Conservation (phyloP, 345 rosid species). For the Corchorus capsularis region DNA sequence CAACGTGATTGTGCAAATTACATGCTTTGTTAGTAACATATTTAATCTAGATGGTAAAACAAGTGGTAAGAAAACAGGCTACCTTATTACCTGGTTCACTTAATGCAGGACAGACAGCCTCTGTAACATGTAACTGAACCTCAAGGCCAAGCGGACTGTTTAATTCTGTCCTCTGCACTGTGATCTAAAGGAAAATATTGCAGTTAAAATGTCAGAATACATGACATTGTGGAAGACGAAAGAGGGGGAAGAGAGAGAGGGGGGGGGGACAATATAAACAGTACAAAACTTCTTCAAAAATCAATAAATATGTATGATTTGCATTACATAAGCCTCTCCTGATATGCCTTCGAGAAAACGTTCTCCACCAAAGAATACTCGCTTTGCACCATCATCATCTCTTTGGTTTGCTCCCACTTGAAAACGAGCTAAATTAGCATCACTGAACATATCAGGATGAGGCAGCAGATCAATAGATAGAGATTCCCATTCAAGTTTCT, state of each 20-base stretch:
- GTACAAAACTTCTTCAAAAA: conserved; percentile 20
- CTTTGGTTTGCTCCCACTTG: conserved; percentile 64
- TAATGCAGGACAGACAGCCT: conserved; percentile 96
- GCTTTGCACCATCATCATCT: conserved; percentile 98
- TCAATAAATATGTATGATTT: conserved; percentile 24
- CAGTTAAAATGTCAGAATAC: conserved; percentile 26
- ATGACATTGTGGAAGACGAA: conserved; percentile 2
- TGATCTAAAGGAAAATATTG: conserved; percentile 59
- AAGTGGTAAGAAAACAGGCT: neutral
- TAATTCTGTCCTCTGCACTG: conserved; percentile 89
- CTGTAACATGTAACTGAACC: conserved; percentile 92
- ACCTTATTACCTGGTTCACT: conserved; percentile 86
- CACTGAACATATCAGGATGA: conserved; percentile 99
- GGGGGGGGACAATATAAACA: too few relatives aligned
- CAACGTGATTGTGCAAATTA: conserved; percentile 27
- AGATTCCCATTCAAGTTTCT: conserved; percentile 99
- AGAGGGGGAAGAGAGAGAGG: too few relatives aligned
- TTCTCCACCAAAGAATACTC: conserved; percentile 99
- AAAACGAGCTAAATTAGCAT: conserved; percentile 74
- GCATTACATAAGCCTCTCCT: conserved; percentile 90
- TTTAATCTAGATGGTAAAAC: conserved; percentile 4
- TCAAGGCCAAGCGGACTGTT: conserved; percentile 96
- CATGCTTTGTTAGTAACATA: conserved; percentile 7
- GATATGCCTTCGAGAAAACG: conserved; percentile 95
- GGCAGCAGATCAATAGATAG: conserved; percentile 97